Percentiles rank a stretch among this genome's conserved stretches.
Conservation (phyloP, 1,139 yeast species). For the Tardiomyces blankii region DNA sequence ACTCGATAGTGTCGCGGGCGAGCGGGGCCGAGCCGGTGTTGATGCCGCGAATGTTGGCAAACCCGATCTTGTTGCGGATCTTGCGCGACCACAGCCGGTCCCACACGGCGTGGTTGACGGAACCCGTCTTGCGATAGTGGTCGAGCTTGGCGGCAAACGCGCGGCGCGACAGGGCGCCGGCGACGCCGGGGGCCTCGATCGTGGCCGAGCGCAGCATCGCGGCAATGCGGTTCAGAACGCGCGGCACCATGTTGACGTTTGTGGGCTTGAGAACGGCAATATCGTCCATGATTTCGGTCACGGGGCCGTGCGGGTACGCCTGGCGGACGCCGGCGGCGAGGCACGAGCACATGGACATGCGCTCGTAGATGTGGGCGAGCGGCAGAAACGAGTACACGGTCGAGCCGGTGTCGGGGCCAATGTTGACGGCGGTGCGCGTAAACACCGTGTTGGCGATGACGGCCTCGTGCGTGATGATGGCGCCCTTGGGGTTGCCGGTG, state of each 20-base stretch:
- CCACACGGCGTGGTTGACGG: slow-evolving; percentile 29
- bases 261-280: slow-evolving; percentile 44
- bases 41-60: slow-evolving; percentile 35
- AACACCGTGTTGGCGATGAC: slow-evolving; percentile 36
- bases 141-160: slow-evolving; percentile 31
- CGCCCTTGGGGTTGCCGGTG: slow-evolving; percentile 69
- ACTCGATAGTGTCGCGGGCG: slow-evolving; percentile 45
- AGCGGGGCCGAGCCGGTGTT: slow-evolving; percentile 72
- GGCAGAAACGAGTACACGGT: slow-evolving; percentile 41
- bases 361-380: slow-evolving; percentile 60
- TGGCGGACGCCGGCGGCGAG: slow-evolving; percentile 24
- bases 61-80: slow-evolving; percentile 46
- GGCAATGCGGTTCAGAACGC: slow-evolving; percentile 55
- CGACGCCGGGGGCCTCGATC: slow-evolving; percentile 25
- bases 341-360: slow-evolving; percentile 19
- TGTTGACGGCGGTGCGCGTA: slow-evolving; percentile 17
- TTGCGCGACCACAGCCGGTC: slow-evolving; percentile 41
- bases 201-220: slow-evolving; percentile 35
- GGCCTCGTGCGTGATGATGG: slow-evolving; percentile 46
- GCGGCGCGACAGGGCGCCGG: slow-evolving; percentile 27
- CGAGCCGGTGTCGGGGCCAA: slow-evolving; percentile 12
- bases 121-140: slow-evolving; percentile 27
- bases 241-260: slow-evolving; percentile 47
- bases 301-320: slow-evolving; percentile 38
- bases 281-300: slow-evolving; percentile 41